phyloP scores from a whole-genome alignment of 257 asterid genomes.

The Capsicum rhomboideum region DNA sequence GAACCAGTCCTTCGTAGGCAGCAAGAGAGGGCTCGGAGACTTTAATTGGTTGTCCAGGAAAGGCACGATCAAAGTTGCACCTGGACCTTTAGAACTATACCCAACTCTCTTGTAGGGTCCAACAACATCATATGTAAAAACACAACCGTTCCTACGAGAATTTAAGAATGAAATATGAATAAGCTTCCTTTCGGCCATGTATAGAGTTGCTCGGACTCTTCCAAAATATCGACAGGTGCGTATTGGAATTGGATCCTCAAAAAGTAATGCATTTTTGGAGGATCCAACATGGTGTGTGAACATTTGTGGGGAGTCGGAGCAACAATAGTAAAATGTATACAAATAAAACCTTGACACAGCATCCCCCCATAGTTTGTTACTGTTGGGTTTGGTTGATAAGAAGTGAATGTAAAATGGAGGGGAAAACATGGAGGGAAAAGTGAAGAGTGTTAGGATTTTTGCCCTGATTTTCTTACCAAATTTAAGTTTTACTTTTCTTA shows the following conservation, averaged over 20 bases:
- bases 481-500: no score
- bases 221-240: neutral
- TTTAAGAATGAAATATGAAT: neutral
- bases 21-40: constrained; percentile 33
- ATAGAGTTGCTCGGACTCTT: neutral
- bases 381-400: no score
- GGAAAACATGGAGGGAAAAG: no score
- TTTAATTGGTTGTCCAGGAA: constrained; percentile 60
- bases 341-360: neutral
- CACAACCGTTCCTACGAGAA: constrained; percentile 74
- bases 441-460: no score
- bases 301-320: no score
- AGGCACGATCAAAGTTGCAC: constrained; percentile 86
- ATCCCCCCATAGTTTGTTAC: constrained; percentile 18
- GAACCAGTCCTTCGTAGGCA: constrained; percentile 22
- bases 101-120: constrained; percentile 97
- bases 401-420: no score
- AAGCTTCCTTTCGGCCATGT: neutral
- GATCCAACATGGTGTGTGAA: no score
- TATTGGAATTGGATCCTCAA: neutral
- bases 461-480: no score
- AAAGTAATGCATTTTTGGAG: no score
- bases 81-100: constrained; percentile 94
- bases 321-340: neutral
- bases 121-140: constrained; percentile 92